Conservation (phyloP, 202 grass and related monocot genomes). For the Zoysia matrella region DNA sequence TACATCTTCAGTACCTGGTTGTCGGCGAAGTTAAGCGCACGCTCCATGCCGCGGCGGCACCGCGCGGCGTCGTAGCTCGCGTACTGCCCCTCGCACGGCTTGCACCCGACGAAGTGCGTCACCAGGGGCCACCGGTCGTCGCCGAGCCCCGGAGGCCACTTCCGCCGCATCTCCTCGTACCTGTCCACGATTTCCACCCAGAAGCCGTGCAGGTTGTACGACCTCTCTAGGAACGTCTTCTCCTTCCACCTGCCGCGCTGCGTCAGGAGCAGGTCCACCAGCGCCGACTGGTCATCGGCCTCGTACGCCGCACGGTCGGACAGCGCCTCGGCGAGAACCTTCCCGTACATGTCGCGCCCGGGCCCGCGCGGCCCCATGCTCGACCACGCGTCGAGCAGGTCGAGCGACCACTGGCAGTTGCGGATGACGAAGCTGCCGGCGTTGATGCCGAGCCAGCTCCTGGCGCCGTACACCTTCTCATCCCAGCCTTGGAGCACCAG, state of each 20-base stretch:
- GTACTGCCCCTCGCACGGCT: constrained; percentile 68
- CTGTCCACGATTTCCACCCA: constrained; percentile 74
- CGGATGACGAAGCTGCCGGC: constrained; percentile 87
- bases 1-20: constrained; percentile 87
- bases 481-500: constrained; percentile 70
- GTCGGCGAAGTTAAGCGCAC: constrained; percentile 88
- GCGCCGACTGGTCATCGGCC: constrained; percentile 93
- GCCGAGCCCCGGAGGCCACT: constrained; percentile 53
- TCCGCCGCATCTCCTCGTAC: constrained; percentile 79
- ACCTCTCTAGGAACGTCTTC: constrained; percentile 76
- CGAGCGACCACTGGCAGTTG: constrained; percentile 94
- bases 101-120: constrained; percentile 97
- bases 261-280: constrained; percentile 83
- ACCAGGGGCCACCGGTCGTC: constrained; percentile 89
- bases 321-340: constrained; percentile 57
- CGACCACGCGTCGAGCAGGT: constrained; percentile 79
- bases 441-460: constrained; percentile 79
- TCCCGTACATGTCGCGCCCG: constrained; percentile 61
- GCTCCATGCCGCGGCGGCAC: constrained; percentile 79
- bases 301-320: constrained; percentile 69
- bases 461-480: constrained; percentile 63
- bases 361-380: constrained; percentile 77
- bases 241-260: constrained; percentile 52
- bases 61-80: constrained; percentile 48
- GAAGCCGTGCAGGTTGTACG: constrained; percentile 74